These are phyloP conservation scores for Biscogniauxia marginata DNA, from an alignment of 2,329 filamentous ascomycete species.

Conservation along the genomic window DNA sequence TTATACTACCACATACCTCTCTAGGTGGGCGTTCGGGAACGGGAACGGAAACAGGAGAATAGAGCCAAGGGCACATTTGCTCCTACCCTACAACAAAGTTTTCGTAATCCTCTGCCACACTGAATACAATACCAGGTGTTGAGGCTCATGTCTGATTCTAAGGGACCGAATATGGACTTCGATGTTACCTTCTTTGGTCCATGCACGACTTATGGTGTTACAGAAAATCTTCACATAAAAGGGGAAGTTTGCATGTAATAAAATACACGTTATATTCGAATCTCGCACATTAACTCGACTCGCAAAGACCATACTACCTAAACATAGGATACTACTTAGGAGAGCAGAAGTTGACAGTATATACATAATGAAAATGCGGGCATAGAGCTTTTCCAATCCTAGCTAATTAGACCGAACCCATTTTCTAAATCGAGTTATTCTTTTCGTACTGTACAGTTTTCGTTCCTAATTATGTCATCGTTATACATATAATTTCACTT, in stretches of 20 bases:
- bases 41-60: neutral
- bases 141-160: too few species aligned
- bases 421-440: neutral
- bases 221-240: too few species aligned
- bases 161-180: too few species aligned
- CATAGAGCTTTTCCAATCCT: neutral
- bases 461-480: neutral
- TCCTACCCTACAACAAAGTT: neutral
- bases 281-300: neutral
- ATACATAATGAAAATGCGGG: neutral
- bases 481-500: neutral
- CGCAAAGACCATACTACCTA: neutral
- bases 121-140: too few species aligned
- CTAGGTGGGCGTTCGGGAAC: neutral
- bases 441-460: neutral
- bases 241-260: too few species aligned
- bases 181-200: too few species aligned
- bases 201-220: too few species aligned
- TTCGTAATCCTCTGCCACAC: neutral
- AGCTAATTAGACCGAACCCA: neutral
- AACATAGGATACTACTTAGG: neutral
- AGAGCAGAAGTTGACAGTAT: neutral
- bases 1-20: neutral
- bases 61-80: neutral
- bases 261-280: neutral